phyloP scores from a whole-genome alignment of 2,329 filamentous ascomycete genomes.

The Microcera coccophila region DNA sequence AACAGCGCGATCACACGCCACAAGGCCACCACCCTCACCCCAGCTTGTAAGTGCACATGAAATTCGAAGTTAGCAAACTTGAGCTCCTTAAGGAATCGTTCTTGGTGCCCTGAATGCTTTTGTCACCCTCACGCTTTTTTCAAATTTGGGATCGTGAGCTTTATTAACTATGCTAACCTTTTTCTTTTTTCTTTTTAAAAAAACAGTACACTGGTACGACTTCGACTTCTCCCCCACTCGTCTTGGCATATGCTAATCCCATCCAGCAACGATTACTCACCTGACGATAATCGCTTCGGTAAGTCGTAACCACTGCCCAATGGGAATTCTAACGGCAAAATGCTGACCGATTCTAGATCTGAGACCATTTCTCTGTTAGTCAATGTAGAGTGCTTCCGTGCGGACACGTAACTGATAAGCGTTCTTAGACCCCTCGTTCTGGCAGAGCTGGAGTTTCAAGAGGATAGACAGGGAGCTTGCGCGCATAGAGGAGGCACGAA shows the following conservation, averaged over 20 bases:
- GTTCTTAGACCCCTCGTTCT: slow-evolving; percentile 33
- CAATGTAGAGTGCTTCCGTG: slow-evolving; percentile 1
- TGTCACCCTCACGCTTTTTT: too few species aligned
- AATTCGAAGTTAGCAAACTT: too few species aligned
- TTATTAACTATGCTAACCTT: too few species aligned
- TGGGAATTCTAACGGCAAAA: slow-evolving; percentile 3
- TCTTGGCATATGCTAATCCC: neutral
- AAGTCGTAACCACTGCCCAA: neutral
- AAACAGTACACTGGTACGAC: slow-evolving; percentile 1
- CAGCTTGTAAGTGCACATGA: too few species aligned
- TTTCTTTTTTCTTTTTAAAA: too few species aligned
- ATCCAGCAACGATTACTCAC: slow-evolving; percentile 15
- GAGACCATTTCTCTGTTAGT: slow-evolving; percentile 17
- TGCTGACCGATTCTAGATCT: slow-evolving; percentile 12
- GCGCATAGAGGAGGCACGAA: slow-evolving; percentile 26
- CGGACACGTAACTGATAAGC: slow-evolving; percentile 10
- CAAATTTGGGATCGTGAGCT: too few species aligned
- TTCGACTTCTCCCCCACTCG: neutral
- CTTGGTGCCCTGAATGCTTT: too few species aligned
- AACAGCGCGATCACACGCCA: slow-evolving; percentile 7
- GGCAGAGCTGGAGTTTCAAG: slow-evolving; percentile 35
- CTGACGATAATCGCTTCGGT: slow-evolving; percentile 28
- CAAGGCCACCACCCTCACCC: slow-evolving; percentile 5
- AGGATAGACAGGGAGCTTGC: slow-evolving; percentile 37
- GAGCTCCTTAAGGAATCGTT: too few species aligned